Base-by-base conservation (phyloP, 345 rosid species). In the Citrus reticulata region DNA sequence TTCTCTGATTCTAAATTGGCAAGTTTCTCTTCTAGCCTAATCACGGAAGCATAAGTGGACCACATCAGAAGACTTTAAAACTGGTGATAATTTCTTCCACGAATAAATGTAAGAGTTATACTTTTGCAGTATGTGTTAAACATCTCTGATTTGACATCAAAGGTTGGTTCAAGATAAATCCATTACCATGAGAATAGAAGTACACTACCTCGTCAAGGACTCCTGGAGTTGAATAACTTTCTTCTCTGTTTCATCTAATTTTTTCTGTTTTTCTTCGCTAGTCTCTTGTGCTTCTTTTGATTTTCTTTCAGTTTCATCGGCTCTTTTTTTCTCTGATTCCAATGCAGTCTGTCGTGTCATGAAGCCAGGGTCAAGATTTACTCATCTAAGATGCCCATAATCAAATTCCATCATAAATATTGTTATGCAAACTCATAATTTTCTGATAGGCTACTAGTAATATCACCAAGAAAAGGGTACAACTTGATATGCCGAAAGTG, bases 11-110 rank as follows among this genome's bases (percentile, higher is more conserved):
- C 98, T 78, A 92, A 77, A 80, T 95, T 95, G 54, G 79, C 71
- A 65, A 93, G 87, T 85, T 92, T 95, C 86, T 95, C 98, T 83
- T 95, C 98, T 81, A 90, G 84, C 87, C 98, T 95, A 77, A 76
- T 83, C 84, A 82, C 32, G n/a, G 76, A 37, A 74, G 67, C 35
- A 66, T 25, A 16, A 76, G 75, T 49, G 74, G 76, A 67, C 69
- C 46, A 61, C 27, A 76, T 9, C 22, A 66, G 77, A 2, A 80
- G 77, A 71, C 5, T 62, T 66, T n/a, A 16, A 62, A 71, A 39
- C 29, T 11, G 17, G 34, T 24, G 6, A 61, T 35, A 17, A 66
- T 58, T 79, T 74, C 75, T 58, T 81, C 39, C 35, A 11, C 27
- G 13, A 29, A 34, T 62, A 74, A 8, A 71, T 19, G 51, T 29